Percentiles rank a stretch among this genome's conserved stretches.
These are phyloP conservation scores for Trichoderma virens DNA, from an alignment of 495 filamentous ascomycete species.

Conservation along the genomic window DNA sequence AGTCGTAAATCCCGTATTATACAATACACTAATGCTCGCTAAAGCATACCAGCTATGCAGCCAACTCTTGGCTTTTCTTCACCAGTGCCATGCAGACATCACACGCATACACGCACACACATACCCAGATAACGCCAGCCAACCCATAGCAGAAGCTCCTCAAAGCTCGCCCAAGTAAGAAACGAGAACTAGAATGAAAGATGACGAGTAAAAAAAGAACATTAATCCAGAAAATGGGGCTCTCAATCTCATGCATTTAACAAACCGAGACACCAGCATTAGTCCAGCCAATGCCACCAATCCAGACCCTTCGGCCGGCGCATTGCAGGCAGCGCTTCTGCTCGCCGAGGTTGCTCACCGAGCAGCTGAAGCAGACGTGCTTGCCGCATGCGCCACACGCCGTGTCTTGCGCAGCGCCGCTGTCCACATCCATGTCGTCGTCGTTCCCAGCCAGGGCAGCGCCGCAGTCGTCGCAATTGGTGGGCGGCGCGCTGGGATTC, in stretches of 20 bases:
- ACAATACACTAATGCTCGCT: neutral
- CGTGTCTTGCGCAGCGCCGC: slow-evolving; percentile 13
- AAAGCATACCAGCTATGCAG: neutral
- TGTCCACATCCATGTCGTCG: slow-evolving; percentile 23
- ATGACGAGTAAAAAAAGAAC: neutral
- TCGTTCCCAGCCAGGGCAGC: slow-evolving; percentile 20
- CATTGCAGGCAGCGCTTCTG: slow-evolving; percentile 37
- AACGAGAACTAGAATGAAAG: neutral
- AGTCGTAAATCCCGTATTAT: neutral
- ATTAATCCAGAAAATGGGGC: neutral
- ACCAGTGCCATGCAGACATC: neutral
- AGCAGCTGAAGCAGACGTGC: slow-evolving; percentile 41
- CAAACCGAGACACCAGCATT: neutral
- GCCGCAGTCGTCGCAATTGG: slow-evolving; percentile 39
- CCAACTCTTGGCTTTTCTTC: neutral
- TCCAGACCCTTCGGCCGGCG: slow-evolving; percentile 26
- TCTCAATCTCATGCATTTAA: neutral
- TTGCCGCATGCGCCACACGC: slow-evolving; percentile 35
- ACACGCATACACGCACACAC: neutral
- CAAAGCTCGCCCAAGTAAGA: neutral
- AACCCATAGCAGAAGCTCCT: neutral
- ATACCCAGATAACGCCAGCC: neutral
- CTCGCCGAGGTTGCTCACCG: slow-evolving; percentile 38
- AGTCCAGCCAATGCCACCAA: slow-evolving; percentile 18
- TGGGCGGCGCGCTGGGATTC: slow-evolving; percentile 12